Evolutionary conservation across 2,329 filamentous ascomycete genomes (phyloP).

Genomic region (Pyrenochaeta sp.): DNA sequence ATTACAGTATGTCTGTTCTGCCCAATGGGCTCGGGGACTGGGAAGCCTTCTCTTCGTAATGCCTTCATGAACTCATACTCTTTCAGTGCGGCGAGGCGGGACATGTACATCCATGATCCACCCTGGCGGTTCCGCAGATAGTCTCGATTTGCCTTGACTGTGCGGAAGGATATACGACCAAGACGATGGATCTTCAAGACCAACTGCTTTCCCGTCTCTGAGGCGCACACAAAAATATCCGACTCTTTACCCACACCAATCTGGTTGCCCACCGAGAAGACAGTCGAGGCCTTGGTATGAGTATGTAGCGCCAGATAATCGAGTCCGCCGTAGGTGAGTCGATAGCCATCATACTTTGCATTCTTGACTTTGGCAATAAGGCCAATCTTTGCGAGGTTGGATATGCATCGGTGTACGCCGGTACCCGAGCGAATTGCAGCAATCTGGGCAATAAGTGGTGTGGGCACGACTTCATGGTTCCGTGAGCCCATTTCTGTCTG

Average conservation of each 20-base stretch:
- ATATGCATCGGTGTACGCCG: constrained; percentile 87
- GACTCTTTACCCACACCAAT: constrained; percentile 98
- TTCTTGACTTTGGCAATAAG: constrained; percentile 94
- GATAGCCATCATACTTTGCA: constrained; percentile 96
- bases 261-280: constrained; percentile 93
- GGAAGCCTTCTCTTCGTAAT: constrained; percentile 82
- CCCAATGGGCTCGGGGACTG: constrained; percentile 85
- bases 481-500: constrained; percentile 93
- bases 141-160: constrained; percentile 94
- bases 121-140: constrained; percentile 84
- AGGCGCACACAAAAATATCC: constrained; percentile 93
- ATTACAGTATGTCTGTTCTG: constrained; percentile 96
- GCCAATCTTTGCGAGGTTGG: constrained; percentile 87
- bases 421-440: constrained; percentile 76
- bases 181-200: constrained; percentile 96
- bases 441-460: constrained; percentile 83
- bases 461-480: constrained; percentile 97
- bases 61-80: constrained; percentile 95
- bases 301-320: constrained; percentile 97
- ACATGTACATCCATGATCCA: constrained; percentile 98
- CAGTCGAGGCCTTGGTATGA: constrained; percentile 77
- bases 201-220: constrained; percentile 76
- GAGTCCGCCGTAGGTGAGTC: constrained; percentile 93
- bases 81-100: constrained; percentile 87
- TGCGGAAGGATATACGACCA: constrained; percentile 94